Conservation (phyloP, 23 red algal genomes). For the Porphyridium purpureum region DNA sequence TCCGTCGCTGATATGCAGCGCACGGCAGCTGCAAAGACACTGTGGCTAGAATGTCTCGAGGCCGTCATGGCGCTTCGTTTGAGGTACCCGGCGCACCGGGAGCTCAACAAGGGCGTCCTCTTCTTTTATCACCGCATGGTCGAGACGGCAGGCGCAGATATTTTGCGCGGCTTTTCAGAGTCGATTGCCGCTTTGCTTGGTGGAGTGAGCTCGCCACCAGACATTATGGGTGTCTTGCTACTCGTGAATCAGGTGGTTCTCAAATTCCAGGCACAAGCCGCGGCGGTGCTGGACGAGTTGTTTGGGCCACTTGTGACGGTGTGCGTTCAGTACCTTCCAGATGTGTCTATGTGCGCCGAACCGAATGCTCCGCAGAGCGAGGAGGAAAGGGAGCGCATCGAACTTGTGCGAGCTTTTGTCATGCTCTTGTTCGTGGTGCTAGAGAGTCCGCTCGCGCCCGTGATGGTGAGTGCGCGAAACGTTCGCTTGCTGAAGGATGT, state of each 20-base stretch:
- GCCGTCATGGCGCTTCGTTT: background rate
- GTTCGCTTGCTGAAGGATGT: no score
- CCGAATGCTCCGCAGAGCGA: slow-evolving; percentile 43
- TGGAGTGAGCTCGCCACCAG: slow-evolving; percentile 6
- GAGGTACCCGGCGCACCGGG: background rate
- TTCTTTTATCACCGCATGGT: slow-evolving; percentile 72
- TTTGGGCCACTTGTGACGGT: slow-evolving; percentile 15
- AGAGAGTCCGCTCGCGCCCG: no score
- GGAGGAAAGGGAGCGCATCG: slow-evolving; percentile 27
- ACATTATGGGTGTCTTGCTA: slow-evolving; percentile 18
- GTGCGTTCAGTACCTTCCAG: slow-evolving; percentile 11
- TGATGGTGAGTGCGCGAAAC: no score
- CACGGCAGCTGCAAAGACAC: no score
- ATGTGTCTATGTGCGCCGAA: slow-evolving; percentile 11
- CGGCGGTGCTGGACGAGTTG: slow-evolving; percentile 9
- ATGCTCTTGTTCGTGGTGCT: no score
- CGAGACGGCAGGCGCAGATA: slow-evolving; percentile 32
- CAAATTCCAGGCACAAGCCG: slow-evolving; percentile 16
- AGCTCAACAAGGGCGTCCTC: slow-evolving; percentile 12
- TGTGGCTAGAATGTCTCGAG: no score
- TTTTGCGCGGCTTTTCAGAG: slow-evolving; percentile 16
- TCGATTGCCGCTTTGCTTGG: slow-evolving; percentile 3
- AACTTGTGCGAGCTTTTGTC: no score
- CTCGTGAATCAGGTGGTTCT: slow-evolving; percentile 24
- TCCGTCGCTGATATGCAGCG: no score